Conservation (phyloP, 352 stramenopile genomes). For the Pythium biforme region DNA sequence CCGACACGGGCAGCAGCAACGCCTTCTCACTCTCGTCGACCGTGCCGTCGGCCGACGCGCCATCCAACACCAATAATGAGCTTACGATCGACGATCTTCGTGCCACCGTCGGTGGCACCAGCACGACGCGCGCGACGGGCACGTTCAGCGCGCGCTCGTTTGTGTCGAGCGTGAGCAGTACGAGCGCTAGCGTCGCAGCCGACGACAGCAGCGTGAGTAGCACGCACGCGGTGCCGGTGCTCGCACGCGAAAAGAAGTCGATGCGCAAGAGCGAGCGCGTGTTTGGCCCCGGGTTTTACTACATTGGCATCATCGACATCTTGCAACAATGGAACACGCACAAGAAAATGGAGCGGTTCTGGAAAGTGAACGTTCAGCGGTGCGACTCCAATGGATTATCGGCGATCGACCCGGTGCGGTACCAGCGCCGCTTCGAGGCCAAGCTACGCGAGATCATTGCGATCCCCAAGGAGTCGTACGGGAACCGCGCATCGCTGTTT, state of each 20-base stretch:
- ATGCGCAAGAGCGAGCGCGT: slow-evolving; percentile 77
- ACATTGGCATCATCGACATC: slow-evolving; percentile 91
- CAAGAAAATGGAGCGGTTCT: slow-evolving; percentile 82
- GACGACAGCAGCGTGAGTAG: too few relatives aligned
- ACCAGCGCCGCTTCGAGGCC: slow-evolving; percentile 79
- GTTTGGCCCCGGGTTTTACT: slow-evolving; percentile 86
- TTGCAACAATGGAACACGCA: slow-evolving; percentile 86
- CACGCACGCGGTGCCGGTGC: slow-evolving; percentile 1
- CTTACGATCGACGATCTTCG: slow-evolving; percentile 3
- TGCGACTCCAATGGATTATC: slow-evolving; percentile 76
- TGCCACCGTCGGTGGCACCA: background rate
- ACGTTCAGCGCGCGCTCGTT: slow-evolving; percentile 18
- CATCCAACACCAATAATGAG: background rate
- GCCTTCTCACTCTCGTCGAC: slow-evolving; percentile 2
- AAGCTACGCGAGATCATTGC: slow-evolving; percentile 83
- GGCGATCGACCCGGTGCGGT: slow-evolving; percentile 73
- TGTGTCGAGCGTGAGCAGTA: slow-evolving; percentile 3
- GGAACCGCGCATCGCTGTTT: slow-evolving; percentile 1
- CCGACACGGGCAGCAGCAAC: slow-evolving; percentile 18
- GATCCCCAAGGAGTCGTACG: slow-evolving; percentile 51
- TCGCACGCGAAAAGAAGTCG: slow-evolving; percentile 31
- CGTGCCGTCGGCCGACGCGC: slow-evolving; percentile 1
- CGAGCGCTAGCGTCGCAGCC: background rate
- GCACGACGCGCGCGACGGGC: slow-evolving; percentile 9
- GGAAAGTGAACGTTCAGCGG: slow-evolving; percentile 73